phyloP scores from a whole-genome alignment of 177 flowering plant species.

The Vitis hybrid region DNA sequence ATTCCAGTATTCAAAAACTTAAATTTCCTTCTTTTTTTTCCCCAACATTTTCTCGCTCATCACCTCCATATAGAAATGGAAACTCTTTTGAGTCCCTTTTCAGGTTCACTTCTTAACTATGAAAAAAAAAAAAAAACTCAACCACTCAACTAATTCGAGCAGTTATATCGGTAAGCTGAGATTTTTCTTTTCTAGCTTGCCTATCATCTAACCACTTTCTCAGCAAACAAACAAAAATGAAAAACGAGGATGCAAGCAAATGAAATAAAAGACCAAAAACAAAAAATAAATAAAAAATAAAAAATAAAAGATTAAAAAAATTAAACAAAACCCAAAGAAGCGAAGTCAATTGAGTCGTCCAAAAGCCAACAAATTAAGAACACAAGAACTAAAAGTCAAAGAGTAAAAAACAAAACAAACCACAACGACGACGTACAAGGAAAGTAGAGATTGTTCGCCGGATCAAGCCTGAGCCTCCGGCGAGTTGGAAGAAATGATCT shows the following conservation, averaged over 20 bases:
- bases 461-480: conserved; percentile 61
- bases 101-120: too few relatives aligned
- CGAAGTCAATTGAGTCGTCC: neutral
- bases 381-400: conserved; percentile 7
- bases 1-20: too few relatives aligned
- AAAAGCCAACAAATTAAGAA: neutral
- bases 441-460: conserved; percentile 50
- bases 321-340: neutral
- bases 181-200: too few relatives aligned
- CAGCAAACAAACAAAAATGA: conserved; percentile 2
- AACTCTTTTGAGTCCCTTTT: too few relatives aligned
- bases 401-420: conserved; percentile 15
- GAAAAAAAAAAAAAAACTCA: too few relatives aligned
- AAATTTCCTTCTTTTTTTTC: too few relatives aligned
- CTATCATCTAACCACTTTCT: too few relatives aligned
- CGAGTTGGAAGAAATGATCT: conserved; percentile 55
- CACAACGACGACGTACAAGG: conserved; percentile 41
- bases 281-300: neutral
- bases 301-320: neutral
- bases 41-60: too few relatives aligned
- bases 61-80: too few relatives aligned
- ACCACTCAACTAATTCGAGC: too few relatives aligned
- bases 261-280: neutral
- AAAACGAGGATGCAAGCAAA: neutral
- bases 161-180: too few relatives aligned